Base-by-base conservation (phyloP, 1,284 basidiomycete species). In the Ustilago crameri region DNA sequence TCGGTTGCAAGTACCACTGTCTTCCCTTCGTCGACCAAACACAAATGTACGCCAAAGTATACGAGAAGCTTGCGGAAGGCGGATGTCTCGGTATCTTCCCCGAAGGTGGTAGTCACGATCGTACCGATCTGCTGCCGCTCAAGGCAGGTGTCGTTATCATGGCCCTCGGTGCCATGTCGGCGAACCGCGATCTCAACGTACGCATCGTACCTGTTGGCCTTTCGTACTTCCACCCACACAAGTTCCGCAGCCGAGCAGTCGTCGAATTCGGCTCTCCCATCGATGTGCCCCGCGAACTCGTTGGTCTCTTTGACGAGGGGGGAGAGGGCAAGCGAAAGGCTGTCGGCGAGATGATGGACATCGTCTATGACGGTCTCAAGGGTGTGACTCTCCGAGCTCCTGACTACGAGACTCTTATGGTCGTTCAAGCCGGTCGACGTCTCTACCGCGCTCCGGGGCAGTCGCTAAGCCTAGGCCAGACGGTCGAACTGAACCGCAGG, bases 381-480 rank as follows among this genome's bases (percentile, higher is more conserved):
- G 95, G 93, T 1, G 96, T 98, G 43, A 99, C 96, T 0, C 89
- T 98, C 43, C 88, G 95, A 55, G 93, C 95, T 9, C 94, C 96
- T 1, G 96, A 99, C 84, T 98, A 92, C 84, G 96, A 99, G 76
- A 98, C 96, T 1, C 87, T 99, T 57, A 96, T 98, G 94, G 88
- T 96, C 64, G 93, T 98, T 59, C 96, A 99, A 88, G 96, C 96
- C 15, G 93, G 91, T 22, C 89, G 96, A 48, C 88, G 96, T 50
- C 86, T 99, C 56, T 98, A 98, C 85, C 93, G 93, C 76, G 91
- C 93, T 3, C 95, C 96, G 20, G 93, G 94, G 7, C 94, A 96
- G 82, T 91, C 96, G 83, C 86, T 97, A 66, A 96, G 94, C 0
- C 85, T 99, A 23, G 92, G 94, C 46, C 95, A 98, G 86, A 94